A percentile compares a stretch with the other conserved stretches of the same genome.
Evolutionary conservation across 306 rosid genomes (phyloP).

Genomic region (Acacia acuminata): DNA sequence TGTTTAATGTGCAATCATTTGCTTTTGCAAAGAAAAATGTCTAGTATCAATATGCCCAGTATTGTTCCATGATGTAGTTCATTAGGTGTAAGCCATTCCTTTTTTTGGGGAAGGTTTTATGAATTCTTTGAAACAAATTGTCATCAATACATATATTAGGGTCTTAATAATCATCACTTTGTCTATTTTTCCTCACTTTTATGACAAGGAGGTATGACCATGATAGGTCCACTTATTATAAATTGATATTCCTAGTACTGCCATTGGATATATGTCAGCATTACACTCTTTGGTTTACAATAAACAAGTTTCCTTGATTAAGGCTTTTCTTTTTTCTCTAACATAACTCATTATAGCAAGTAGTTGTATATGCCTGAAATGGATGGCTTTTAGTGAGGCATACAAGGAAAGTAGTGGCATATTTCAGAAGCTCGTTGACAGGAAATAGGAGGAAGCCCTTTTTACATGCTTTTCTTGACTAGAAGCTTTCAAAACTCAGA

Average conservation of each 20-base stretch:
- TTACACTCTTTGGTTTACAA: neutral
- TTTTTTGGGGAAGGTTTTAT: neutral
- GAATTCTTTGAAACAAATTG: slow-evolving; percentile 7
- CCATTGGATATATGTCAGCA: neutral
- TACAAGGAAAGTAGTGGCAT: neutral
- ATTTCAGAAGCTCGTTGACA: neutral
- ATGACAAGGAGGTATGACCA: neutral
- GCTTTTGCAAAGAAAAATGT: slow-evolving; percentile 17
- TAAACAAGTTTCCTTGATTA: neutral
- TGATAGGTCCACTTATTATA: neutral
- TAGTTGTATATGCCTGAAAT: neutral
- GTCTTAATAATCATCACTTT: neutral
- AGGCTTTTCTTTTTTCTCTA: neutral
- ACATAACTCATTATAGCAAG: neutral
- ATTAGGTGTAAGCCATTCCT: slow-evolving; percentile 7
- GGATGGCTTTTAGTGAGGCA: neutral
- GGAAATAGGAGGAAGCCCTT: neutral
- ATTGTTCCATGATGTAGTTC: slow-evolving; percentile 14
- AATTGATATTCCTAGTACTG: neutral
- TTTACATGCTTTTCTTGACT: neutral
- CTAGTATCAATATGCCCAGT: slow-evolving; percentile 11
- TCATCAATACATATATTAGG: slow-evolving; percentile 6
- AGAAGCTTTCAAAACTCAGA: neutral
- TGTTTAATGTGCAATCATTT: neutral
- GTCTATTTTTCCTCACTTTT: slow-evolving; percentile 2